These are phyloP conservation scores for Paraphaeosphaeria sporulosa DNA, from an alignment of 2,329 filamentous ascomycete genomes.

Conservation along the genomic window DNA sequence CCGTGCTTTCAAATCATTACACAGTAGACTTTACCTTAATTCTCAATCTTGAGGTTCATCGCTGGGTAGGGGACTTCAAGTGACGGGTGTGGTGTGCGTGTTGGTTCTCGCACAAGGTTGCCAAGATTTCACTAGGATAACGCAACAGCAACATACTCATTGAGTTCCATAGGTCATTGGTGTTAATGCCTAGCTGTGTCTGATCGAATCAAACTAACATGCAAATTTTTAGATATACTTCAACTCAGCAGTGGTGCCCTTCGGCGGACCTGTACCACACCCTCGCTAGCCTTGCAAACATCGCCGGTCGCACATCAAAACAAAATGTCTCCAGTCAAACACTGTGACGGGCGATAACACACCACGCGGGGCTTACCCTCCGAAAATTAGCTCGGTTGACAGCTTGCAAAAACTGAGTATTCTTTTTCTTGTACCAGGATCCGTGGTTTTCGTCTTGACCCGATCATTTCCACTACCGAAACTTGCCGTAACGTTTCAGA, in stretches of 20 bases:
- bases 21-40: too few species aligned
- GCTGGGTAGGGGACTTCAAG: slow-evolving; percentile 53
- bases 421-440: background rate
- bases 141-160: too few species aligned
- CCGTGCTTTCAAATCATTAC: slow-evolving; percentile 65
- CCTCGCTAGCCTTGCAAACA: slow-evolving; percentile 69
- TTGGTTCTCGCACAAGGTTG: slow-evolving; percentile 69
- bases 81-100: slow-evolving; percentile 68
- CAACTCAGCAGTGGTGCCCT: slow-evolving; percentile 72
- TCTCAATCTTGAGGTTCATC: too few species aligned
- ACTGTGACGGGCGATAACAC: background rate
- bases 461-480: background rate
- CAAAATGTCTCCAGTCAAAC: background rate
- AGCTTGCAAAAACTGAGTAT: background rate
- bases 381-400: background rate
- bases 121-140: slow-evolving; percentile 64
- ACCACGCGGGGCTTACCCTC: background rate
- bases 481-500: background rate
- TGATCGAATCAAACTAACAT: too few species aligned
- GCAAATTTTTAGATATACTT: slow-evolving; percentile 58
- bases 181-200: too few species aligned
- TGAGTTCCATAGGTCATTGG: too few species aligned
- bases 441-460: background rate
- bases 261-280: slow-evolving; percentile 63
- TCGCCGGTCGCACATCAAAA: slow-evolving; percentile 65